phyloP scores from a whole-genome alignment of 306 rosid genomes.

The Pterocarpus macrocarpus region DNA sequence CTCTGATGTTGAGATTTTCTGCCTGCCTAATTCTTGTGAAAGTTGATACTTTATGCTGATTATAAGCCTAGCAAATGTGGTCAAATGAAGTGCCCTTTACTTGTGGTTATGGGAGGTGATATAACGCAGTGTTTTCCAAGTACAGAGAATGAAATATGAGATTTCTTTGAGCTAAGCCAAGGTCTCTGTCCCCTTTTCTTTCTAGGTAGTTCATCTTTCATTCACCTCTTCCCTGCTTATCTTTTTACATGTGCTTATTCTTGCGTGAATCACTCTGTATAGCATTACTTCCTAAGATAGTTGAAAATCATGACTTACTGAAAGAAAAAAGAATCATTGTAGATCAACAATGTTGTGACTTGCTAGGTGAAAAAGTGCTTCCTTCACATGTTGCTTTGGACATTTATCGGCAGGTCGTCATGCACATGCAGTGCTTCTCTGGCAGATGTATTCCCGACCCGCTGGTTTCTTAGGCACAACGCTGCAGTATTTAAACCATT shows the following conservation, averaged over 20 bases:
- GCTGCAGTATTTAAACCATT: slow-evolving; percentile 37
- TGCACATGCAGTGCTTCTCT: slow-evolving; percentile 45
- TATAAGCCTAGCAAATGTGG: slow-evolving; percentile 34
- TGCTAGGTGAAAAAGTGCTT: slow-evolving; percentile 36
- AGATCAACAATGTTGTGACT: slow-evolving; percentile 32
- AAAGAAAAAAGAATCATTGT: slow-evolving; percentile 34
- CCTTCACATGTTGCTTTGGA: slow-evolving; percentile 35
- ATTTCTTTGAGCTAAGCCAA: slow-evolving; percentile 33
- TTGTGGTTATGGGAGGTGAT: slow-evolving; percentile 23
- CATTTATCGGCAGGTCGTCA: slow-evolving; percentile 15
- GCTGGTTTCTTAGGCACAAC: slow-evolving; percentile 24
- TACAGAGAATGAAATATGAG: slow-evolving; percentile 35
- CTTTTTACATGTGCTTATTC: slow-evolving; percentile 30
- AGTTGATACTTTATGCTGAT: slow-evolving; percentile 13
- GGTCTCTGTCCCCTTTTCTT: slow-evolving; percentile 14
- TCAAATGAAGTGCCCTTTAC: slow-evolving; percentile 12
- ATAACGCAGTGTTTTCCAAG: slow-evolving; percentile 16
- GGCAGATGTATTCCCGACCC: slow-evolving; percentile 23
- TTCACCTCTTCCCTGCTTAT: slow-evolving; percentile 28
- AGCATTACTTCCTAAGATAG: background rate
- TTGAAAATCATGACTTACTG: slow-evolving; percentile 40
- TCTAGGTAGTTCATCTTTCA: slow-evolving; percentile 32
- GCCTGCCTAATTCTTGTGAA: slow-evolving; percentile 12
- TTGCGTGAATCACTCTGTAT: slow-evolving; percentile 43
- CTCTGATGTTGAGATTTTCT: slow-evolving; percentile 1